Conservation (phyloP, 2,329 filamentous ascomycete species). For the Penicillium sp. region DNA sequence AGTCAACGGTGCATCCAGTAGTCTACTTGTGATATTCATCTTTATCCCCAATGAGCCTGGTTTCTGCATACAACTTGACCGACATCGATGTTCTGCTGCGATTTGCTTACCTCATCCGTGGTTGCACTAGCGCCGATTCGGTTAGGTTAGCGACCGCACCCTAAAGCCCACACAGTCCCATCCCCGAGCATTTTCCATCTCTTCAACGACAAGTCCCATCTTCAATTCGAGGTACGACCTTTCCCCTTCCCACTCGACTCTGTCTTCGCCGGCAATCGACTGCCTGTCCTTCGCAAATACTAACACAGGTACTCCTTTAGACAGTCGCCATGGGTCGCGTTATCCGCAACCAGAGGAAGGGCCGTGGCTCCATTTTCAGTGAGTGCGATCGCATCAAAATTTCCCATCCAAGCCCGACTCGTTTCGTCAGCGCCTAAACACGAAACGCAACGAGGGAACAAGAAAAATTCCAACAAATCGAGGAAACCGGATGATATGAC, state of each 20-base stretch:
- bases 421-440: conserved; percentile 22
- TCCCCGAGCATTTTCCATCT: conserved; percentile 50
- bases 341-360: conserved; percentile 78
- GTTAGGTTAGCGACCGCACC: conserved; percentile 55
- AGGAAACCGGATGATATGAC: conserved; percentile 12
- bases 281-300: conserved; percentile 38
- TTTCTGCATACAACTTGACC: not conserved
- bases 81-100: not conserved
- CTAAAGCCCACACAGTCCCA: conserved; percentile 53
- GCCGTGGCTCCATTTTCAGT: conserved; percentile 80
- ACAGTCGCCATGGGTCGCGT: conserved; percentile 68
- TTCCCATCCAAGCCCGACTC: conserved; percentile 27
- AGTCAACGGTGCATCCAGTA: not conserved
- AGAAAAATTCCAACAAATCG: conserved; percentile 15
- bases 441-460: conserved; percentile 24
- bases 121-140: conserved; percentile 42
- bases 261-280: conserved; percentile 33
- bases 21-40: not conserved
- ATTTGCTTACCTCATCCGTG: conserved; percentile 10
- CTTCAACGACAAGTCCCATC: conserved; percentile 51
- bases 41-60: not conserved
- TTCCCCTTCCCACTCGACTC: conserved; percentile 36
- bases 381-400: conserved; percentile 55
- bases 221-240: conserved; percentile 52
- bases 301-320: conserved; percentile 46